phyloP scores from a whole-genome alignment of 2,329 filamentous ascomycete species.

The Pyrenochaeta sp. region DNA sequence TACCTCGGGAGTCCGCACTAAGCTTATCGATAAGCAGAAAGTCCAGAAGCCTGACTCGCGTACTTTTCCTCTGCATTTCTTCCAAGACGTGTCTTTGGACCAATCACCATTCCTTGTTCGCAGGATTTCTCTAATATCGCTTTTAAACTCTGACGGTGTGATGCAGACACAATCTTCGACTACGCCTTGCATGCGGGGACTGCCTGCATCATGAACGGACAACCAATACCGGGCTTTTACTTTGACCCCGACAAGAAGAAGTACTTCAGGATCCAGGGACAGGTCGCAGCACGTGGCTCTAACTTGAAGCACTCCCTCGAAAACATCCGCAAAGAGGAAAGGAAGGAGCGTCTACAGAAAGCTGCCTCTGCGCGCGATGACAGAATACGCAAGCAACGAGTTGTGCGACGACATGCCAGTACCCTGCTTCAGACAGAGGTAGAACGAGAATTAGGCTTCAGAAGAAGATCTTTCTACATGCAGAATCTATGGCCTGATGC shows the following conservation, averaged over 20 bases:
- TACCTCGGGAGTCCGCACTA: conserved; percentile 22
- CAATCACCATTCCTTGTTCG: background rate
- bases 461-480: conserved; percentile 25
- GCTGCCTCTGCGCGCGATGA: conserved; percentile 10
- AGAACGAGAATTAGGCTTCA: conserved; percentile 39
- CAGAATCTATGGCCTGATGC: conserved; percentile 38
- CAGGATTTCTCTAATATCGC: no score
- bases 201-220: conserved; percentile 45
- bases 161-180: background rate
- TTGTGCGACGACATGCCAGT: conserved; percentile 28
- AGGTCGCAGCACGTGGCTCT: conserved; percentile 43
- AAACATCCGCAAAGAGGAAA: conserved; percentile 51
- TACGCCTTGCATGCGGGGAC: background rate
- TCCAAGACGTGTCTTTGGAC: background rate
- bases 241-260: conserved; percentile 59
- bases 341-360: conserved; percentile 30
- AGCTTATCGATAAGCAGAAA: conserved; percentile 26
- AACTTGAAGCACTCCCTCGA: conserved; percentile 51
- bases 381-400: conserved; percentile 33
- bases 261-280: conserved; percentile 58
- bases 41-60: conserved; percentile 26
- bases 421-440: conserved; percentile 28
- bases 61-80: background rate
- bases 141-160: background rate
- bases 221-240: conserved; percentile 59